Evolutionary conservation across 106 monocot species (phyloP), one percentile per base, ranked within the genome.

Genomic region (Dendrobium officinale): DNA sequence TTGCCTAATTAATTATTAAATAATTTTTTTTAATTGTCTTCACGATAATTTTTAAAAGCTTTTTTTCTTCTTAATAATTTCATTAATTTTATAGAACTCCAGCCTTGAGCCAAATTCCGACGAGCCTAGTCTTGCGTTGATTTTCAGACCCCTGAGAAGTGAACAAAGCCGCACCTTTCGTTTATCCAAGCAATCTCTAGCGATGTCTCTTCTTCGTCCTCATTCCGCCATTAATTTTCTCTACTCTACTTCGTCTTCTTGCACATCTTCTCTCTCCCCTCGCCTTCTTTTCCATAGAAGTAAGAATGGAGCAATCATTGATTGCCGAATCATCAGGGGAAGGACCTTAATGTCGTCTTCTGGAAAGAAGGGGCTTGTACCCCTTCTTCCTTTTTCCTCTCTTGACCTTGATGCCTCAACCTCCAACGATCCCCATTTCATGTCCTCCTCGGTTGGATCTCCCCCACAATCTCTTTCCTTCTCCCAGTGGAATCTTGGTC

Each of bases 381-480:
- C 49, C 22, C 3, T 19, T 76, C 74, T 75, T 44, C 76, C 76
- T 22, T 51, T 76, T 42, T 48, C 49, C 24, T 47, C 27, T 24
- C 26, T 26, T 8, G 22, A 26, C 27, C 48, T 49, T 2, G 76
- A 76, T 26, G 26, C 49, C 48, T 76, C 76, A 20, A 3, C 27
- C 24, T 24, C 76, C 13, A 42, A 3, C 22, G 5, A 76, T 47
- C 26, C 49, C 22, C 15, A 11, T 49, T 42, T 15, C 29, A 61
- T 91, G 77, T 81, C 87, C 43, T 56, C 91, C 29, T 41, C 86
- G 78, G 81, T 91, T 47, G 85, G 79, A 76, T 83, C 91, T 73
- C 85, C 85, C 0, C 59, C 83, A n/a, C 76, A 9, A 7, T 78
- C 80, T 18, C 22, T 27, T 75, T 68, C 82, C 2, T 5, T 51